Percentiles rank a stretch among this genome's conserved stretches.
phyloP scores from a whole-genome alignment of 257 asterid genomes.

The Orobanche coerulescens region DNA sequence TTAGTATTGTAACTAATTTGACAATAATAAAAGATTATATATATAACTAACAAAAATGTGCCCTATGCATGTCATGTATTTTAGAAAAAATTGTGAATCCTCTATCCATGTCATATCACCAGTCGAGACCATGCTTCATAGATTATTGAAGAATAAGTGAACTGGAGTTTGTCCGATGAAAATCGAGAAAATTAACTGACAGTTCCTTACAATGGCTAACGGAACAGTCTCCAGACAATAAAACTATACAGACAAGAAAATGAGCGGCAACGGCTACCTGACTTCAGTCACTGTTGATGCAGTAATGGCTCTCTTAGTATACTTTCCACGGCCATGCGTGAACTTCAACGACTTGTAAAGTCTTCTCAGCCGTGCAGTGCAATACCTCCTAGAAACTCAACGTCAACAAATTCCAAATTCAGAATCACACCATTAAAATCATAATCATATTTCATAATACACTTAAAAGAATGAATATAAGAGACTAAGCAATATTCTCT shows the following conservation, averaged over 20 bases:
- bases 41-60: too few relatives aligned
- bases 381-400: constrained; percentile 65
- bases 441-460: neutral
- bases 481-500: neutral
- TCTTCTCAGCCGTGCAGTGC: constrained; percentile 85
- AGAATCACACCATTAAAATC: neutral
- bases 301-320: constrained; percentile 58
- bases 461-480: neutral
- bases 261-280: constrained; percentile 40
- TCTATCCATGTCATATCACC: too few relatives aligned
- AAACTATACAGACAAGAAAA: neutral
- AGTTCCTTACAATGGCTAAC: neutral
- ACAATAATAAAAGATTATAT: too few relatives aligned
- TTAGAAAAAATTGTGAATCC: too few relatives aligned
- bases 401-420: constrained; percentile 4
- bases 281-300: constrained; percentile 72
- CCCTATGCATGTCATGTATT: too few relatives aligned
- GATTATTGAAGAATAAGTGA: neutral
- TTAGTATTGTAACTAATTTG: too few relatives aligned
- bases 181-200: neutral
- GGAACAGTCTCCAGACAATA: neutral
- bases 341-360: constrained; percentile 89
- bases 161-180: neutral
- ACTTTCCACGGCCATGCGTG: constrained; percentile 94
- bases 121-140: too few relatives aligned